Percentiles rank a stretch among this genome's conserved stretches.
Evolutionary conservation across 768 basidiomycete species (phyloP).

Genomic region (Russula brevipes): DNA sequence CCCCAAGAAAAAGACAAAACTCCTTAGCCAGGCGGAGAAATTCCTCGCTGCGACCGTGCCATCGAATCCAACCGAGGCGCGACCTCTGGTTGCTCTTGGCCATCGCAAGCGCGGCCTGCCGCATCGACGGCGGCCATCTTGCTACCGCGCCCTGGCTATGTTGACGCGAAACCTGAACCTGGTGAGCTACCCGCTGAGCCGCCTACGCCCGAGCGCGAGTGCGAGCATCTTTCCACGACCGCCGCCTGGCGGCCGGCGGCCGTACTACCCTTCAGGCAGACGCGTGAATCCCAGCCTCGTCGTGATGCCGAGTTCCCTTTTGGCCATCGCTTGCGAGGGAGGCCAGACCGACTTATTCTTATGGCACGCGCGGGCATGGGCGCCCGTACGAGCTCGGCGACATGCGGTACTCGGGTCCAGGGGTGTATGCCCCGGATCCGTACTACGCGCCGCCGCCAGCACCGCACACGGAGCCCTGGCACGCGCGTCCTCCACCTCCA

Average conservation of each 20-base stretch:
- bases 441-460: conserved; percentile 17
- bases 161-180: conserved; percentile 12
- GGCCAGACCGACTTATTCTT: not conserved
- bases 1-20: conserved; percentile 6
- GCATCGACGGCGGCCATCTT: not conserved
- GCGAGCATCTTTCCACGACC: not conserved
- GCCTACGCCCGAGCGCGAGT: not conserved
- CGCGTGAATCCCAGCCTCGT: not conserved
- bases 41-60: not conserved
- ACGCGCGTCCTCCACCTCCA: not conserved
- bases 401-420: conserved; percentile 11
- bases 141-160: conserved; percentile 25
- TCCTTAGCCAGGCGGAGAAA: conserved; percentile 8
- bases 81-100: not conserved
- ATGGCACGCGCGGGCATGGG: conserved; percentile 9
- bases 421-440: conserved; percentile 13
- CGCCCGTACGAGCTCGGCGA: conserved; percentile 19
- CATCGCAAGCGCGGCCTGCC: not conserved
- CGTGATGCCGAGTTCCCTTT: not conserved
- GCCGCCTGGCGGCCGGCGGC: not conserved
- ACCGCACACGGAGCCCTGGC: conserved; percentile 15
- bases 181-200: conserved; percentile 11
- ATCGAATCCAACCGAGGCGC: not conserved
- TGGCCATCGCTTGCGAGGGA: not conserved
- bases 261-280: not conserved